Base-by-base conservation (phyloP, 345 rosid genomes). In the Reutealis trisperma region DNA sequence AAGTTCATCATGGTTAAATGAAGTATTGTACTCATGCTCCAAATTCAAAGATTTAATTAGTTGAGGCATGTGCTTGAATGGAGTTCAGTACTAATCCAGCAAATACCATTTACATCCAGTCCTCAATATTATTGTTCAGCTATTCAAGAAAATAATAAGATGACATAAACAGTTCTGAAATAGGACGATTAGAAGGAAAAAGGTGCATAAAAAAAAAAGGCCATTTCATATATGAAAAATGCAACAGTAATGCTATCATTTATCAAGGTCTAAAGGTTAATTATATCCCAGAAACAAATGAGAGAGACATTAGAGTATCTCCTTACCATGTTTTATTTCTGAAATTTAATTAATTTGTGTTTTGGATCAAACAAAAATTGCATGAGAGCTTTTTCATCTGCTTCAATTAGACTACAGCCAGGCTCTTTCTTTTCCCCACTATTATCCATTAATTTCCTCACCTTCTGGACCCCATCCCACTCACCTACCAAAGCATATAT, bases 401-500 rank as follows among this genome's bases (percentile, higher is more conserved):
- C 76, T 83, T 85, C 88, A 42, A 89, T 52, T 58, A 86, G 83
- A 83, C 94, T 90, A 69, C 22, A 54, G 16, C 91, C 96, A 72
- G 81, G 60, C 30, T 81, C 88, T 81, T 92, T 92, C 66, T 81
- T 84, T 70, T 84, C 85, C 32, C 88, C 87, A 58, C 81, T 80
- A 55, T 83, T 85, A 85, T 92, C 92, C 85, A 92, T 86, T 84
- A 83, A 79, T 79, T 85, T 86, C 82, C 94, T 87, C 54, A 87
- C 85, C 80, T 87, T 86, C 85, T 90, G 88, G 66, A 42, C 89
- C 47, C 87, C 76, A 9, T 77, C 86, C 96, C 96, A 92, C 79
- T 88, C 84, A 25, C 96, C 93, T 63, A 76, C 75, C 19, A 84
- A 86, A 83, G 94, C 92, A 82, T 87, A 87, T 69, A 92, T 84